Base-by-base conservation (phyloP, 2,329 filamentous ascomycete genomes). In the Aplosporella prunicola region DNA sequence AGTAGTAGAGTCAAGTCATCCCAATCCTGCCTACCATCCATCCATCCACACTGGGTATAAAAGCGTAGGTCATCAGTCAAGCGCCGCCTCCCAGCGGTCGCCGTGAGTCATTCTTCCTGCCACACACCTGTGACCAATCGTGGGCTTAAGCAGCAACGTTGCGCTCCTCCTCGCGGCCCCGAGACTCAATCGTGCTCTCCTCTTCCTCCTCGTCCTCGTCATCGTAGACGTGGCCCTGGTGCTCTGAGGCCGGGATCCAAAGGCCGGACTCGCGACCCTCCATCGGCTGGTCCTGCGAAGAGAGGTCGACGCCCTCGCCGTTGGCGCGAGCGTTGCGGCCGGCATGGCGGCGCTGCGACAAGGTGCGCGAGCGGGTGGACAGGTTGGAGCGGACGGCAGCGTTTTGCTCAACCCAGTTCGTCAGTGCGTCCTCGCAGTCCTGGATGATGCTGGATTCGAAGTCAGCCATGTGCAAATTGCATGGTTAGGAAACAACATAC, bases 361-460 rank as follows among this genome's bases (percentile, higher is more conserved):
- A 74, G 11, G 81, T 93, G 49, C 88, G 85, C 26, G 89, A 78
- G 42, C 91, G 85, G 13, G 80, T 82, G 4, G 86, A 94, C 32
- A 98, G 77, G 60, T 85, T 88, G 46, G 88, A 80, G 40, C 74
- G 82, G 49, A 98, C 87, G 30, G 85, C 80, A 5, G 91, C 89
- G 56, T 93, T 91, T 53, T 86, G 80, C 41, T 78, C 75, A 25
- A 96, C 87, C 91, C 91, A 98, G 71, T 94, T 95, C 60, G 87
- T 95, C 43, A 98, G 78, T 2, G 91, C 76, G 58, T 96, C 88
- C 66, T 98, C 91, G 62, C 91, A 98, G 64, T 98, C 91, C 67
- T 98, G 91, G 55, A 98, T 96, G 64, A 98, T 96, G 46, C 83
- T 71, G 30, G 42, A 34, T 17, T 11, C 15, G 17, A 5, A 20